Percentiles rank a stretch among this genome's conserved stretches.
Evolutionary conservation across 148 eudicot genomes (phyloP).

Genomic region (Dianthus caryophyllus): DNA sequence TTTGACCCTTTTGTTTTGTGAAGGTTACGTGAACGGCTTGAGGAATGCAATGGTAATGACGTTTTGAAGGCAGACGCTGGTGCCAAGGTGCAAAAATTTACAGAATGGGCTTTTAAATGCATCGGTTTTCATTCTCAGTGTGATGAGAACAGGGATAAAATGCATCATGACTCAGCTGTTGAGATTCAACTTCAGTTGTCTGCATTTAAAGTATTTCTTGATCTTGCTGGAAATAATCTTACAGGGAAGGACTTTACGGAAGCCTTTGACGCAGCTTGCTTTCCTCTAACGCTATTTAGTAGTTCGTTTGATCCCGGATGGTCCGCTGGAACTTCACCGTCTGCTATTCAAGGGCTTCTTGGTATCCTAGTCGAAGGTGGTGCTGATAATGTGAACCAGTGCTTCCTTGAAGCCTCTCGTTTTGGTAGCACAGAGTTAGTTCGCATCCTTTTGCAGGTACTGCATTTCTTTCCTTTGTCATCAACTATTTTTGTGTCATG

Average conservation of each 20-base stretch:
- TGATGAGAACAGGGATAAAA: slow-evolving; percentile 57
- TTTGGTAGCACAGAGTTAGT: slow-evolving; percentile 99
- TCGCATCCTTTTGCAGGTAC: slow-evolving; percentile 91
- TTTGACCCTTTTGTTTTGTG: slow-evolving; percentile 6
- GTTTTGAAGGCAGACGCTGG: slow-evolving; percentile 97
- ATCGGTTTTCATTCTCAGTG: slow-evolving; percentile 89
- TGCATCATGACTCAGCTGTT: slow-evolving; percentile 54
- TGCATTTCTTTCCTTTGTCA: slow-evolving; percentile 6
- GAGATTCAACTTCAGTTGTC: slow-evolving; percentile 85
- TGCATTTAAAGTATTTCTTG: slow-evolving; percentile 85
- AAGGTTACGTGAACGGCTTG: slow-evolving; percentile 91
- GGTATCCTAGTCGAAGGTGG: slow-evolving; percentile 94
- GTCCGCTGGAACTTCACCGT: slow-evolving; percentile 91
- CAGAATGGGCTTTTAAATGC: slow-evolving; percentile 98
- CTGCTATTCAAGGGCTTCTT: slow-evolving; percentile 83
- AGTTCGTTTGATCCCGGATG: slow-evolving; percentile 98
- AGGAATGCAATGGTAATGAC: slow-evolving; percentile 96
- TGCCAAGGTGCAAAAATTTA: slow-evolving; percentile 93
- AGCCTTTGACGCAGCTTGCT: slow-evolving; percentile 99
- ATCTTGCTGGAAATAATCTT: slow-evolving; percentile 84
- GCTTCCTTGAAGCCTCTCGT: slow-evolving; percentile 97
- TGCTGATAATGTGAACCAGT: slow-evolving; percentile 97
- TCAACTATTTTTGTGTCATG: background rate
- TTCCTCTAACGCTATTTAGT: slow-evolving; percentile 96
- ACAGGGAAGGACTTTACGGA: slow-evolving; percentile 93